These are phyloP conservation scores for Aspergillus fructus DNA, from an alignment of 2,329 filamentous ascomycete species.

Conservation along the genomic window DNA sequence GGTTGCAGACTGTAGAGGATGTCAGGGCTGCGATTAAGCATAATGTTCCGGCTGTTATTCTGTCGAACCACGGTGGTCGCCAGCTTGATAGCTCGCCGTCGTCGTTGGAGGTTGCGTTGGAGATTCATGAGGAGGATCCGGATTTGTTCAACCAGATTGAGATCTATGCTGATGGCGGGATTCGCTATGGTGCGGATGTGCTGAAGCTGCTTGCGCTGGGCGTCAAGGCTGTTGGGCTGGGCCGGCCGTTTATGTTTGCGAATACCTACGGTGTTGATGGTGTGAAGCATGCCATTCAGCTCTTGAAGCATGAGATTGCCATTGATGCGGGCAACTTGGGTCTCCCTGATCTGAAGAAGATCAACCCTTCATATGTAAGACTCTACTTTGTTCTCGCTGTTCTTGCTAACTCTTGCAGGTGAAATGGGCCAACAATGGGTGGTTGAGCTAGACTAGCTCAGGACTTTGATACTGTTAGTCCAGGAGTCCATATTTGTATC, in stretches of 20 bases:
- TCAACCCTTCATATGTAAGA: constrained; percentile 12
- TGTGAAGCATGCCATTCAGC: constrained; percentile 9
- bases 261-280: constrained; percentile 23
- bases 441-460: not conserved
- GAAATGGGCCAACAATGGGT: constrained; percentile 10
- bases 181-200: constrained; percentile 52
- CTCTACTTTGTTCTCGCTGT: too few species aligned
- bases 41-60: constrained; percentile 45
- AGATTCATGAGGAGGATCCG: constrained; percentile 50
- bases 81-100: constrained; percentile 48
- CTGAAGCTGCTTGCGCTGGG: constrained; percentile 55
- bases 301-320: constrained; percentile 14
- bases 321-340: constrained; percentile 12
- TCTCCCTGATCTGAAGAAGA: constrained; percentile 8
- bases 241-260: constrained; percentile 28
- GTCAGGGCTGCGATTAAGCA: constrained; percentile 18
- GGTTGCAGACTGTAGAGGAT: constrained; percentile 19
- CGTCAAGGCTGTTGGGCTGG: constrained; percentile 52
- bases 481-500: not conserved
- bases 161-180: constrained; percentile 53
- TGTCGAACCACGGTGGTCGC: constrained; percentile 1
- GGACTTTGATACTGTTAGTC: not conserved
- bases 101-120: constrained; percentile 49
- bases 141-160: constrained; percentile 50
- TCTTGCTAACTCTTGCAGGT: not conserved